These are phyloP conservation scores for Saposhnikovia divaricata DNA, from an alignment of 129 eudicot species.

Conservation along the genomic window DNA sequence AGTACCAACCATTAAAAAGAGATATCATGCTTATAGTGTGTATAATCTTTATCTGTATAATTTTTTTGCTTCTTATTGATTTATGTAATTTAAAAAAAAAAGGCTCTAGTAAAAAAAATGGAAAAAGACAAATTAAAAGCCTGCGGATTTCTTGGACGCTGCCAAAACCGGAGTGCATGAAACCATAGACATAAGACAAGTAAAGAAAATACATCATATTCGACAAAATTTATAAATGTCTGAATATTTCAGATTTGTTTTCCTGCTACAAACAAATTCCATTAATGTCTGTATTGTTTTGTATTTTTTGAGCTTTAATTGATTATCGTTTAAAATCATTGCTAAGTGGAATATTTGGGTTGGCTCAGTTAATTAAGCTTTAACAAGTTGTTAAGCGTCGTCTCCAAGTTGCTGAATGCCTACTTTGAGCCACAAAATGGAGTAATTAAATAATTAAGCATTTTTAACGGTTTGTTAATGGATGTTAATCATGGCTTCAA, in stretches of 20 bases:
- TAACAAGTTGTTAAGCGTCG: conserved; percentile 44
- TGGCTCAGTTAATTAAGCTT: conserved; percentile 3
- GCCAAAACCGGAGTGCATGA: conserved; percentile 16
- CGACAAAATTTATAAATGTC: conserved; percentile 30
- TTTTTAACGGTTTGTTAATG: conserved; percentile 7
- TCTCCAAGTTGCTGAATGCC: conserved; percentile 19
- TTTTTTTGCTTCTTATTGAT: neutral
- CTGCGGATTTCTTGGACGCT: conserved; percentile 22
- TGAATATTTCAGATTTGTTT: neutral
- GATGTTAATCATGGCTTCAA: neutral
- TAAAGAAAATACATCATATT: conserved; percentile 21
- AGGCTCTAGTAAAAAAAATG: too few relatives aligned
- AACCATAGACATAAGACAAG: conserved; percentile 24
- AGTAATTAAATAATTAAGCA: neutral
- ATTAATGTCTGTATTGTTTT: conserved; percentile 10
- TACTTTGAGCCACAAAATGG: conserved; percentile 41
- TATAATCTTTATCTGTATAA: too few relatives aligned
- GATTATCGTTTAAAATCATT: neutral
- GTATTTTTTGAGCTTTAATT: conserved; percentile 11
- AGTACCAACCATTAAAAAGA: too few relatives aligned
- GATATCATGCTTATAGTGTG: too few relatives aligned
- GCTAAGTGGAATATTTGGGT: conserved; percentile 17
- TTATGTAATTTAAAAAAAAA: neutral
- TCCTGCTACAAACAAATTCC: conserved; percentile 11
- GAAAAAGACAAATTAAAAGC: conserved; percentile 3